Percentiles rank a stretch among this genome's conserved stretches.
These are phyloP conservation scores for Oryza glumipatula DNA, from an alignment of 176 grass and related monocot species.

Conservation along the genomic window DNA sequence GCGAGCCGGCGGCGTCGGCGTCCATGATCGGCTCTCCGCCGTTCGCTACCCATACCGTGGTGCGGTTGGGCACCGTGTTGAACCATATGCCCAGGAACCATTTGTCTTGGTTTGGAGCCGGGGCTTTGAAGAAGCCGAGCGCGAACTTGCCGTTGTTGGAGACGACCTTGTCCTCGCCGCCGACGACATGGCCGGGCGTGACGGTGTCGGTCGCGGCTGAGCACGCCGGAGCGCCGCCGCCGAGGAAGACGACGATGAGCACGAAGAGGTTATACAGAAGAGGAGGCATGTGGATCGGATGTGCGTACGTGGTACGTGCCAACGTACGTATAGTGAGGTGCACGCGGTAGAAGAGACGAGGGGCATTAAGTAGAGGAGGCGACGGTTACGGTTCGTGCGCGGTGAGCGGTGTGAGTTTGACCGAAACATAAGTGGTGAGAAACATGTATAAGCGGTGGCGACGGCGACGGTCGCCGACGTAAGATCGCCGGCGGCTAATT, in stretches of 20 bases:
- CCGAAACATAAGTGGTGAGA: too few species aligned
- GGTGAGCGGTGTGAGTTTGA: too few species aligned
- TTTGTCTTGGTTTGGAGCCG: background rate
- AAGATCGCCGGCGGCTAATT: too few species aligned
- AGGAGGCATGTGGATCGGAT: background rate
- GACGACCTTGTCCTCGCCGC: slow-evolving; percentile 29
- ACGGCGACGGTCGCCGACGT: too few species aligned
- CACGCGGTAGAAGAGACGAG: too few species aligned
- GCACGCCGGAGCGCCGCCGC: background rate
- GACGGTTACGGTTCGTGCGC: too few species aligned
- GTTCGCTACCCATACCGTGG: slow-evolving; percentile 55
- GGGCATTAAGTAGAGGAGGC: too few species aligned
- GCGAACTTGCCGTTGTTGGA: slow-evolving; percentile 49
- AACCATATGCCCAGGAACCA: slow-evolving; percentile 67
- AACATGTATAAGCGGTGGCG: too few species aligned
- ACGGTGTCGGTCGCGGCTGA: slow-evolving; percentile 33
- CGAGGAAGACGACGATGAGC: background rate
- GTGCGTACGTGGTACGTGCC: too few species aligned
- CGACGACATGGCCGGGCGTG: background rate
- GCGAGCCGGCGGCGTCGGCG: background rate
- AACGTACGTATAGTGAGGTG: too few species aligned
- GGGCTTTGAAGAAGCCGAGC: slow-evolving; percentile 54
- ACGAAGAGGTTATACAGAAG: background rate
- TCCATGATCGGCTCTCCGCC: slow-evolving; percentile 28
- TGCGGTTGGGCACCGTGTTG: slow-evolving; percentile 24